Conservation (phyloP, 2,329 filamentous ascomycete species). For the Calonectria pseudoturangicola region DNA sequence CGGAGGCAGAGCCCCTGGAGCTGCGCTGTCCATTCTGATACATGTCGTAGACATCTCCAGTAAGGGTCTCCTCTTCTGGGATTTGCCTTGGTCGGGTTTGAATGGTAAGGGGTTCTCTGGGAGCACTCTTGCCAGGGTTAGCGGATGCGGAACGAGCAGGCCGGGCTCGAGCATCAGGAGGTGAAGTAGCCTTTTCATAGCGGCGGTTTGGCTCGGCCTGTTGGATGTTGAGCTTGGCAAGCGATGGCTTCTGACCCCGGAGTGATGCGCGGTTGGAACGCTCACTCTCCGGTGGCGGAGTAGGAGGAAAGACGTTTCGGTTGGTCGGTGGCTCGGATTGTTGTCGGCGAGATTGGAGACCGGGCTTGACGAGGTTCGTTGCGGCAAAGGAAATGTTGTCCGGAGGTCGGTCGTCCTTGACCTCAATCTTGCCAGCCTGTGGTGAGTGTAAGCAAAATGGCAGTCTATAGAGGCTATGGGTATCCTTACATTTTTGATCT, state of each 20-base stretch:
- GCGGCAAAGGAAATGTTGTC: conserved; percentile 94
- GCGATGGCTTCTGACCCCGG: conserved; percentile 76
- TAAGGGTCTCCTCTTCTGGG: conserved; percentile 76
- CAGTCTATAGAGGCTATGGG: conserved; percentile 4
- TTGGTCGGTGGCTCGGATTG: conserved; percentile 88
- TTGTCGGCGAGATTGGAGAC: conserved; percentile 85
- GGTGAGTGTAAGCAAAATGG: conserved; percentile 40
- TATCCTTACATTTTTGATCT: conserved; percentile 82
- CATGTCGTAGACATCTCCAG: conserved; percentile 82
- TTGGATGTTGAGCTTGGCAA: conserved; percentile 78
- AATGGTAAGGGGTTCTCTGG: conserved; percentile 59
- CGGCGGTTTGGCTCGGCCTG: conserved; percentile 69
- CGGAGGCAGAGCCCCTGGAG: conserved; percentile 71
- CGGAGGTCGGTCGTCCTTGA: conserved; percentile 86
- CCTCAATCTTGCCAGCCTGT: conserved; percentile 70
- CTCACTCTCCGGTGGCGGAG: conserved; percentile 95
- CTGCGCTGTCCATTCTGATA: conserved; percentile 66
- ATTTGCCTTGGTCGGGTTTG: conserved; percentile 58
- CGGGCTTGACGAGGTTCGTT: conserved; percentile 93
- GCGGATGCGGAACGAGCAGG: conserved; percentile 67
- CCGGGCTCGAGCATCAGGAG: conserved; percentile 60
- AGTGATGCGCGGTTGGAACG: conserved; percentile 77
- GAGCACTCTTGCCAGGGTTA: conserved; percentile 66
- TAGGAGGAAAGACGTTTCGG: conserved; percentile 94
- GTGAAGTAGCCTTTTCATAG: conserved; percentile 74